These are phyloP conservation scores for Anthracocystis setariae DNA, from an alignment of 1,284 basidiomycete species.

Conservation along the genomic window DNA sequence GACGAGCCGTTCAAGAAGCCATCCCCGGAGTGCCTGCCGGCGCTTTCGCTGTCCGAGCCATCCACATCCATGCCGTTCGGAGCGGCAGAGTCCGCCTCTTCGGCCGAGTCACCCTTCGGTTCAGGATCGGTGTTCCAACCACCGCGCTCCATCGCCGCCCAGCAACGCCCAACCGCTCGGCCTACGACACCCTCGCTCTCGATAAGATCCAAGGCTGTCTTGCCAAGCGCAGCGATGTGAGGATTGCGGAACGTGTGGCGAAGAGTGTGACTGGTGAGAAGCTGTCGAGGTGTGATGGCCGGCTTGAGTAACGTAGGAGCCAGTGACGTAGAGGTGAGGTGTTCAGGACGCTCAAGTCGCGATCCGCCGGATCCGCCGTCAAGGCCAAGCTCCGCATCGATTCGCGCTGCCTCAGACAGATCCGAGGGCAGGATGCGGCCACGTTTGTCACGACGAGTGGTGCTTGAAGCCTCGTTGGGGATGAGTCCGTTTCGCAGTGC, in stretches of 20 bases:
- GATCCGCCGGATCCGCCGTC: slow-evolving; percentile 24
- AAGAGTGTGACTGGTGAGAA: slow-evolving; percentile 63
- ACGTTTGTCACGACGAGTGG: slow-evolving; percentile 24
- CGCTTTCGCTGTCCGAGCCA: slow-evolving; percentile 16
- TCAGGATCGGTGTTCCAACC: slow-evolving; percentile 49
- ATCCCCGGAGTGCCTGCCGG: slow-evolving; percentile 10
- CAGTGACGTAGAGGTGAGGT: slow-evolving; percentile 56
- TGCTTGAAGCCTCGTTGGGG: slow-evolving; percentile 20
- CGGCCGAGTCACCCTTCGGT: slow-evolving; percentile 25
- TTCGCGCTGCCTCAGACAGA: slow-evolving; percentile 42
- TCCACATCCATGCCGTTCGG: slow-evolving; percentile 43
- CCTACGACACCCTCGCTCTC: slow-evolving; percentile 64
- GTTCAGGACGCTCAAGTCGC: slow-evolving; percentile 25
- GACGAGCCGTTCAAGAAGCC: slow-evolving; percentile 10
- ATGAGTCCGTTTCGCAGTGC: slow-evolving; percentile 34
- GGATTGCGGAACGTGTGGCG: slow-evolving; percentile 66
- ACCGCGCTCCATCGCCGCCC: slow-evolving; percentile 60
- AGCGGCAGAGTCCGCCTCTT: slow-evolving; percentile 6
- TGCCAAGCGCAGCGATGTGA: slow-evolving; percentile 63
- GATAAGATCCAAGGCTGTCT: slow-evolving; percentile 65
- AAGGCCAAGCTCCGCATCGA: slow-evolving; percentile 47
- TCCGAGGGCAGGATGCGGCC: slow-evolving; percentile 39
- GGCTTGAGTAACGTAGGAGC: slow-evolving; percentile 65
- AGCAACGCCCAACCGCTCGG: slow-evolving; percentile 61
- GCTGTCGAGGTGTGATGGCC: slow-evolving; percentile 55